Conservation (phyloP, 129 eudicot genomes). For the Centrapalus pauciflorus region DNA sequence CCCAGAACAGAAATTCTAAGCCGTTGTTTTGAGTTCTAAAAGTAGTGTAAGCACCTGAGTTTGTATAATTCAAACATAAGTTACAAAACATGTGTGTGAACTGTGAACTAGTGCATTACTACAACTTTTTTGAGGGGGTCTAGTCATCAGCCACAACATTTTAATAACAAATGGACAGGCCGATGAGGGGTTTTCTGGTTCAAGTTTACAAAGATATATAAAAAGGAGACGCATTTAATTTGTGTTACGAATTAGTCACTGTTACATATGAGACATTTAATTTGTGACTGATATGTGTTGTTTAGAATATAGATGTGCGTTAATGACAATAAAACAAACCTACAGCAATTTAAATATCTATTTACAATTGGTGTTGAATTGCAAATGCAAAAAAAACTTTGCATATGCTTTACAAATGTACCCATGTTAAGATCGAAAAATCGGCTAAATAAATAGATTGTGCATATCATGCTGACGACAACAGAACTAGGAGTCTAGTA, state of each 20-base stretch:
- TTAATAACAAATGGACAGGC: neutral
- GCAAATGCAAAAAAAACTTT: neutral
- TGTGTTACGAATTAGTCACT: neutral
- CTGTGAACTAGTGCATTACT: neutral
- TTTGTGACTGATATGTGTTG: neutral
- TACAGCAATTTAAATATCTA: neutral
- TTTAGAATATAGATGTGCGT: neutral
- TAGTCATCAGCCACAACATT: no score
- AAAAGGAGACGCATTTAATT: neutral
- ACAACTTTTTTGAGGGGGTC: neutral
- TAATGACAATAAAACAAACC: neutral
- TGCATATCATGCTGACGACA: neutral
- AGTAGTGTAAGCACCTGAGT: conserved; percentile 90
- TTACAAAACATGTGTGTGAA: neutral
- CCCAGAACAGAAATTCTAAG: conserved; percentile 54
- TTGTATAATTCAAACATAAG: neutral
- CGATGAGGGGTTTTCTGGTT: neutral
- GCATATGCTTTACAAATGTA: neutral
- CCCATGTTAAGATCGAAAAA: neutral
- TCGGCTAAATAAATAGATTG: no score
- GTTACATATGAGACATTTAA: neutral
- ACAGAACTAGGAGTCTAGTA: no score
- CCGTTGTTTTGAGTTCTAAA: conserved; percentile 68
- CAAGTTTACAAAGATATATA: neutral
- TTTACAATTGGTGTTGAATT: neutral